phyloP scores from a whole-genome alignment of 306 rosid species.

The Vicia villosa region DNA sequence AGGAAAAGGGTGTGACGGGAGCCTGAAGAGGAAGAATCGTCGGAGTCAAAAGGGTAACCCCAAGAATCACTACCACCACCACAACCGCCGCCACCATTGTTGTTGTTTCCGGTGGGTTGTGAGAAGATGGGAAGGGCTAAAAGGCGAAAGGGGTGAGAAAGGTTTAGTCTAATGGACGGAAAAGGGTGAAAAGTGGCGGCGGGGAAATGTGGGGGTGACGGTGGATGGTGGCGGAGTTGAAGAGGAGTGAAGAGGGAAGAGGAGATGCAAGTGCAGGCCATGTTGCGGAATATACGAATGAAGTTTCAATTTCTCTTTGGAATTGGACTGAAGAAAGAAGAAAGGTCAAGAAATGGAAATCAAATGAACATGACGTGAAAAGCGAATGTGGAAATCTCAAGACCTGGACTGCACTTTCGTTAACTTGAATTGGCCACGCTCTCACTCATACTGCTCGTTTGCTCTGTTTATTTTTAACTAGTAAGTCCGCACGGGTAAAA shows the following conservation, averaged over 20 bases:
- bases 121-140: constrained; percentile 24
- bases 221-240: constrained; percentile 16
- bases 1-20: constrained; percentile 43
- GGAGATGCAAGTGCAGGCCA: constrained; percentile 40
- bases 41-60: constrained; percentile 50
- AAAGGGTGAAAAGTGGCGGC: constrained; percentile 3
- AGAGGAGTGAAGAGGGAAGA: constrained; percentile 22
- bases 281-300: constrained; percentile 10
- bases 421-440: neutral
- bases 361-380: neutral
- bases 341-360: constrained; percentile 20
- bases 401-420: neutral
- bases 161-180: constrained; percentile 18
- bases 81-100: neutral
- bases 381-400: neutral
- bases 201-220: constrained; percentile 23
- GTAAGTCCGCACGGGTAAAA: too few species aligned
- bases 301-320: neutral
- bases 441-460: neutral
- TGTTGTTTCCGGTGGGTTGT: neutral
- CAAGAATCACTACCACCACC: constrained; percentile 40
- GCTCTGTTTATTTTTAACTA: too few species aligned
- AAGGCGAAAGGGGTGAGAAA: constrained; percentile 37
- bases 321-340: too few species aligned
- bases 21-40: constrained; percentile 39